A percentile compares a stretch with the other conserved stretches of the same genome.
These are phyloP conservation scores for Hyaloperonospora brassicae DNA, from an alignment of 352 stramenopile species.

Conservation along the genomic window DNA sequence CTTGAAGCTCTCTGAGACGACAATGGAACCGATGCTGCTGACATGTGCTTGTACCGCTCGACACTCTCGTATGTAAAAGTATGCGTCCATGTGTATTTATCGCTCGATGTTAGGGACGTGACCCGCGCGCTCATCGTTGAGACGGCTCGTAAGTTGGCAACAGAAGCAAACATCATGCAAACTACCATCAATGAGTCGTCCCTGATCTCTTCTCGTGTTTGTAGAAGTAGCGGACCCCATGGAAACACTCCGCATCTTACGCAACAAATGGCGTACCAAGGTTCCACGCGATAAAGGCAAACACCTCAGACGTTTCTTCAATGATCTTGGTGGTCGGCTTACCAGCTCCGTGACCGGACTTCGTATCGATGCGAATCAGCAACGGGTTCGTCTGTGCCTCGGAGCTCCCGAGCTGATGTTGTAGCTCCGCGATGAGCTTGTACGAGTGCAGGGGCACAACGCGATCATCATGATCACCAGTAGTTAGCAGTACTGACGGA, in stretches of 20 bases:
- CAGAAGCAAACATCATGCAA: neutral
- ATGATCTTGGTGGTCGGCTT: constrained; percentile 87
- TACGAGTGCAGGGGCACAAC: constrained; percentile 88
- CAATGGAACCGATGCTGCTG: neutral
- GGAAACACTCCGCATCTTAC: constrained; percentile 12
- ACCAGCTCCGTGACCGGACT: constrained; percentile 82
- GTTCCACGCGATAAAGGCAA: constrained; percentile 80
- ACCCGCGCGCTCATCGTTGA: neutral
- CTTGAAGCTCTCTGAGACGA: constrained; percentile 14
- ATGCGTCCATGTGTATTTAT: neutral
- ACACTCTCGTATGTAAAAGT: neutral
- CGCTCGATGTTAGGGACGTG: neutral
- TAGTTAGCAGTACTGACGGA: constrained; percentile 76
- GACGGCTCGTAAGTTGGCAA: neutral
- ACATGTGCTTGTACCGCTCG: neutral
- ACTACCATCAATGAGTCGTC: neutral
- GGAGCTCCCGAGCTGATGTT: constrained; percentile 59
- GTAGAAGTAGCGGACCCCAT: too few relatives aligned
- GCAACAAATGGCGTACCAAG: constrained; percentile 38
- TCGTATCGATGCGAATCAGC: constrained; percentile 85
- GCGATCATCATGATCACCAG: constrained; percentile 87
- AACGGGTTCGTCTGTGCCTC: constrained; percentile 72
- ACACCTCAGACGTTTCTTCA: constrained; percentile 78
- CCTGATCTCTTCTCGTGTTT: too few relatives aligned
- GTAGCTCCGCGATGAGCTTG: constrained; percentile 85